These are phyloP conservation scores for Gossypium australe DNA, from an alignment of 345 rosid genomes.

Conservation along the genomic window DNA sequence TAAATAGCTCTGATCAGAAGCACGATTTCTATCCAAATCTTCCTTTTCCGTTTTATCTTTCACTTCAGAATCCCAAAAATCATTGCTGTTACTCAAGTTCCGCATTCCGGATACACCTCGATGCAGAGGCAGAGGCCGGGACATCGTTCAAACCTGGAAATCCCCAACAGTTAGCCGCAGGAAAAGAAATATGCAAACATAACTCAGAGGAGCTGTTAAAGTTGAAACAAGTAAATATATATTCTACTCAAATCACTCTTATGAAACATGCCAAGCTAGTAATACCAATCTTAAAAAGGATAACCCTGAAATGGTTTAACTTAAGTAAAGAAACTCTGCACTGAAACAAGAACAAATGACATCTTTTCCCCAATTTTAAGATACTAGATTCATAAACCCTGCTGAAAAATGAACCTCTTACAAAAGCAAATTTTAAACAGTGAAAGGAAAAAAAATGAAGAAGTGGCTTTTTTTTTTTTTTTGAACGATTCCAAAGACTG, in stretches of 20 bases:
- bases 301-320: neutral
- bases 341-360: slow-evolving; percentile 11
- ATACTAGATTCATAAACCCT: slow-evolving; percentile 35
- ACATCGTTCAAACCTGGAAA: slow-evolving; percentile 50
- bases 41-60: slow-evolving; percentile 71
- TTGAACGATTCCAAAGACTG: neutral
- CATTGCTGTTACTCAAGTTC: slow-evolving; percentile 56
- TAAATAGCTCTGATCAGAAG: slow-evolving; percentile 44
- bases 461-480: neutral
- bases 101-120: slow-evolving; percentile 61
- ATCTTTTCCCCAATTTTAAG: slow-evolving; percentile 11
- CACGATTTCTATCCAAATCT: slow-evolving; percentile 48
- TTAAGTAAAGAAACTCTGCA: neutral
- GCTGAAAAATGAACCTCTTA: slow-evolving; percentile 1
- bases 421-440: neutral
- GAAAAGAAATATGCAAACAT: neutral
- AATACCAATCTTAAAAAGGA: neutral
- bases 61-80: slow-evolving; percentile 70
- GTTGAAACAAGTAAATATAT: neutral
- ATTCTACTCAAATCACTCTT: neutral
- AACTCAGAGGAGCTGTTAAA: neutral
- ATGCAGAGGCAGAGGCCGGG: slow-evolving; percentile 78
- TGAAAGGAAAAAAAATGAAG: neutral
- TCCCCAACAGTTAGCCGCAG: slow-evolving; percentile 1
- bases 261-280: neutral